A percentile compares a stretch with the other conserved stretches of the same genome.
Evolutionary conservation across 495 filamentous ascomycete genomes (phyloP).

Genomic region (Xylaria longipes): DNA sequence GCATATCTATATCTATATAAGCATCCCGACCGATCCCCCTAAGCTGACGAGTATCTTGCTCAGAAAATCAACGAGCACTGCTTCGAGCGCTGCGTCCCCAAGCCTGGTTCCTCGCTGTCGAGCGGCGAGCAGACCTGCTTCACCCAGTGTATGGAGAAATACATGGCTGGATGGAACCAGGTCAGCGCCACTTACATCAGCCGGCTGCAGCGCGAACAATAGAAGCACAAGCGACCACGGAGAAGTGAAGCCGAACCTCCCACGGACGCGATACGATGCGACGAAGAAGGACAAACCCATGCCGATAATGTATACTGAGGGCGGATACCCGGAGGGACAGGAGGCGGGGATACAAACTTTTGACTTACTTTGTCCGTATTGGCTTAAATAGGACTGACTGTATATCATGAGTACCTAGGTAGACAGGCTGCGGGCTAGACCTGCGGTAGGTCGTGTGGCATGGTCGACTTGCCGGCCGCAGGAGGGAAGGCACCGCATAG

Average conservation of each 20-base stretch:
- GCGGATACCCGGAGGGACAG: neutral
- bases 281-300: neutral
- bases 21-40: neutral
- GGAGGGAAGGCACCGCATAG: constrained; percentile 10
- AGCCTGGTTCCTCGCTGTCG: constrained; percentile 80
- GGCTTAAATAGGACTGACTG: neutral
- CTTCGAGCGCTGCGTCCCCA: constrained; percentile 90
- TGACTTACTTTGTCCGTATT: neutral
- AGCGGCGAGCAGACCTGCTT: constrained; percentile 77
- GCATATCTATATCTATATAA: neutral
- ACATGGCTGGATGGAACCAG: constrained; percentile 90
- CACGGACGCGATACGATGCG: neutral
- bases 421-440: neutral
- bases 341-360: neutral
- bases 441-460: neutral
- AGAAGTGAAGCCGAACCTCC: neutral
- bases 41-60: constrained; percentile 10
- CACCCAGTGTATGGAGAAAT: constrained; percentile 94
- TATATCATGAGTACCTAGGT: neutral
- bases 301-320: neutral
- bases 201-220: constrained; percentile 69
- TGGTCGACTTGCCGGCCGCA: neutral
- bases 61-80: constrained; percentile 98
- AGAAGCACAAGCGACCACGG: neutral
- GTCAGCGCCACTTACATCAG: constrained; percentile 77